Evolutionary conservation across 2,329 filamentous ascomycete genomes (phyloP).

Genomic region (Immersiporthe knoxdaviesiana): DNA sequence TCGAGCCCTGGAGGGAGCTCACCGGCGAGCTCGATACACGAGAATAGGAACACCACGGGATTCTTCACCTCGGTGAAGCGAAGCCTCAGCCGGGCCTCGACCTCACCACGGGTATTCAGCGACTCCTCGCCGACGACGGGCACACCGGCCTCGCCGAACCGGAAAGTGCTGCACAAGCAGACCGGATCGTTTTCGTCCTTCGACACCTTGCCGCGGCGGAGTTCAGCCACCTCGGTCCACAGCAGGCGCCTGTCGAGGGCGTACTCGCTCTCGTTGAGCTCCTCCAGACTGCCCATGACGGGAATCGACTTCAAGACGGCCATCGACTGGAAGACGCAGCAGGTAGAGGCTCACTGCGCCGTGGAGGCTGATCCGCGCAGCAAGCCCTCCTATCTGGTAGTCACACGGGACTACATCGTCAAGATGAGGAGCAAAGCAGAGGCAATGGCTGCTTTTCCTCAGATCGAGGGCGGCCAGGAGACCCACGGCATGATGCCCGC

Average conservation of each 20-base stretch:
- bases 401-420: constrained; percentile 54
- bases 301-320: constrained; percentile 37
- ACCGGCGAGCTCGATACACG: constrained; percentile 34
- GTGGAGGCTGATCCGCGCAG: constrained; percentile 53
- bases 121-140: constrained; percentile 16
- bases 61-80: constrained; percentile 35
- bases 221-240: constrained; percentile 38
- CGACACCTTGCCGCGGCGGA: constrained; percentile 35
- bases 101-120: constrained; percentile 20
- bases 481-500: constrained; percentile 34
- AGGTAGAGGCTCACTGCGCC: constrained; percentile 44
- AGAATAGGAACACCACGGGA: constrained; percentile 31
- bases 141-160: constrained; percentile 14
- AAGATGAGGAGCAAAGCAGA: constrained; percentile 54
- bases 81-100: constrained; percentile 34
- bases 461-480: constrained; percentile 40
- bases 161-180: constrained; percentile 26
- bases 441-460: constrained; percentile 52
- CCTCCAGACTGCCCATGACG: constrained; percentile 32
- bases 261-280: constrained; percentile 27
- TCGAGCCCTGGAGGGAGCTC: constrained; percentile 31
- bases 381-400: constrained; percentile 56
- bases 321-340: constrained; percentile 41
- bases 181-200: constrained; percentile 32
- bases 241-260: constrained; percentile 34